Evolutionary conservation across 2,329 filamentous ascomycete genomes (phyloP).

Genomic region (Ceratocystis albifundus): DNA sequence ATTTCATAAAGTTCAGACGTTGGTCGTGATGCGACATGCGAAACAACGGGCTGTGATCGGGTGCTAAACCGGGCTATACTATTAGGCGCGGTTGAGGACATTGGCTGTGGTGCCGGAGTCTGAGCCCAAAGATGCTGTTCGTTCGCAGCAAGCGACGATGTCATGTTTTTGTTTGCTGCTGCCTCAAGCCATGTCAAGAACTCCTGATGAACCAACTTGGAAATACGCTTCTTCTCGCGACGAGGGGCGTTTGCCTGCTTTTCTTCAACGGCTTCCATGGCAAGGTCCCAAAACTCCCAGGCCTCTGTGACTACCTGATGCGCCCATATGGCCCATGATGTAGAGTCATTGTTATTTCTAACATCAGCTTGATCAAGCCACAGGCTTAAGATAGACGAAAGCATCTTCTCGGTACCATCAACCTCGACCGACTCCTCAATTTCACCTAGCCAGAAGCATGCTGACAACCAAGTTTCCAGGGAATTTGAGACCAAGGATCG

Average conservation of each 20-base stretch:
- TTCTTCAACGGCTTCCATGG: conserved; percentile 22
- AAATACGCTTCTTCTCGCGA: conserved; percentile 21
- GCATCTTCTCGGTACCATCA: not conserved
- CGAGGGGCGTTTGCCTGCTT: conserved; percentile 23
- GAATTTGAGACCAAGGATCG: conserved; percentile 7
- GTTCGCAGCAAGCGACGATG: not conserved
- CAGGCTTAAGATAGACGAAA: conserved; percentile 12
- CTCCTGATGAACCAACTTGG: conserved; percentile 12
- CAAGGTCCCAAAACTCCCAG: conserved; percentile 24
- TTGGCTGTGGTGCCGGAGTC: conserved; percentile 14
- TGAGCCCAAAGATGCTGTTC: conserved; percentile 15
- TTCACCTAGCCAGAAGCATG: not conserved
- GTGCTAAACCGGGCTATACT: conserved; percentile 20
- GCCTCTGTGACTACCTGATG: conserved; percentile 19
- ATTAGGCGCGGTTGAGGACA: conserved; percentile 1
- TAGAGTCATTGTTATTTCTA: not conserved
- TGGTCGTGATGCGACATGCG: not conserved
- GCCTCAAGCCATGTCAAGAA: conserved; percentile 21
- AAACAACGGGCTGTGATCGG: conserved; percentile 15
- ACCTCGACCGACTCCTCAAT: conserved; percentile 16
- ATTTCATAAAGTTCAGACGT: conserved; percentile 16
- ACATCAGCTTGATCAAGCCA: conserved; percentile 19
- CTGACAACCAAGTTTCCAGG: conserved; percentile 12
- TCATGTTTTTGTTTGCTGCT: conserved; percentile 5
- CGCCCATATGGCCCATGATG: conserved; percentile 18